Evolutionary conservation across 352 stramenopile genomes (phyloP).

Genomic region (Halophytophthora polymorphica): DNA sequence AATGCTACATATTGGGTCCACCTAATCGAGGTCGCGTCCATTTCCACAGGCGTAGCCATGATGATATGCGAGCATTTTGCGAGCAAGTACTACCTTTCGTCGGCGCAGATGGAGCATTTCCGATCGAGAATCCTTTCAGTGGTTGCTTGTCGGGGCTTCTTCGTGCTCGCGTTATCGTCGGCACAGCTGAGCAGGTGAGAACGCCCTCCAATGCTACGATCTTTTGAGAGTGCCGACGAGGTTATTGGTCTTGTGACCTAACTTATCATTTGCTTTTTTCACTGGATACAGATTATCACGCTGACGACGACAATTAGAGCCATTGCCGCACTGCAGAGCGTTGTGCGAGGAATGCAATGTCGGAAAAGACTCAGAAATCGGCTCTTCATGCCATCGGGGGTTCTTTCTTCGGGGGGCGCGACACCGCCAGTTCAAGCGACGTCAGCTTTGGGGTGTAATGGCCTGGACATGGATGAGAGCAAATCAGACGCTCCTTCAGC

Average conservation of each 20-base stretch:
- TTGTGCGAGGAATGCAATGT: conserved; percentile 24
- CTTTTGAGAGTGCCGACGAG: no score
- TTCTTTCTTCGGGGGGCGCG: background rate
- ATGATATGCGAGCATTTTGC: background rate
- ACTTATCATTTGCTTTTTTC: background rate
- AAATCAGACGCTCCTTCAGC: background rate
- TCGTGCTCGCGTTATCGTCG: conserved; percentile 31
- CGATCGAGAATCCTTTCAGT: conserved; percentile 45
- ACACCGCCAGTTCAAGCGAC: background rate
- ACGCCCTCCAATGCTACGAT: no score
- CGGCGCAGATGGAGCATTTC: conserved; percentile 28
- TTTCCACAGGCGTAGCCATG: background rate
- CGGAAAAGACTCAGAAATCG: conserved; percentile 3
- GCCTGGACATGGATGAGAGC: background rate
- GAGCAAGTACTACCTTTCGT: conserved; percentile 21
- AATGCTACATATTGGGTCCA: background rate
- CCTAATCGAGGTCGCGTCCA: background rate
- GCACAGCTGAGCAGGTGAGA: conserved; percentile 58
- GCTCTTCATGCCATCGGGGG: background rate
- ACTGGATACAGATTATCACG: conserved; percentile 21
- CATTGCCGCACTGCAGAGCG: conserved; percentile 34
- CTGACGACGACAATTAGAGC: conserved; percentile 23
- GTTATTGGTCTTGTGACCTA: background rate
- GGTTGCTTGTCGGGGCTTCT: conserved; percentile 31
- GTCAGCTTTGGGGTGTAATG: background rate